Evolutionary conservation across 495 filamentous ascomycete species (phyloP), one percentile per base, ranked within the genome.

Genomic region (Penicillium arizonense): DNA sequence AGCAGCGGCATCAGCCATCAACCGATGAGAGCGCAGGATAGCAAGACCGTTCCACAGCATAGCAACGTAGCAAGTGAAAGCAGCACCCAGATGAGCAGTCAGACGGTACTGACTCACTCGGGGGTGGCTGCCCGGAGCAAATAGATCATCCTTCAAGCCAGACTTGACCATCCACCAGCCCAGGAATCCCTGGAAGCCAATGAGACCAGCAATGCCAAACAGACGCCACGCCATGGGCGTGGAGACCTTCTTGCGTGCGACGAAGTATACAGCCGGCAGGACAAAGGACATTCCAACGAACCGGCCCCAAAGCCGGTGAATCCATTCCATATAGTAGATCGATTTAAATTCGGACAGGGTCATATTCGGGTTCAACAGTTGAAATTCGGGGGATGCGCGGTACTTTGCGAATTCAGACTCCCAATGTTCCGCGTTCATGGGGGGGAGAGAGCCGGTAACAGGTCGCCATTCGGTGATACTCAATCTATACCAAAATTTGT

Each of bases 141-240:
- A 96, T 14, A 97, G 82, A 62, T 97, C 91, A 65, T 98, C 94
- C 58, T 90, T 90, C 50, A 98, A 76, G 2, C 94, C 94, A 1
- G 87, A 92, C 70, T 95, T 96, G 58, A 98, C 94, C 94, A 98
- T 98, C 90, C 93, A 98, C 94, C 94, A 98, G 9, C 94, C 94
- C 40, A 98, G 80, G 58, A 94, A 85, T 8, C 95, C 94, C 70
- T 98, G 94, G 68, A 96, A 94, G 28, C 90, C 95, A 68, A 98
- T 97, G 45, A 97, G 73, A 32, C 79, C 86, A 18, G 87, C 86
- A 52, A 98, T 96, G 1, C 91, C 93, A 14, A 80, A 74, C n/a
- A 98, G 80, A 37, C 83, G 82, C 38, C 68, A 64, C 5, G 91
- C 86, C 85, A 96, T 95, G 33, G 82, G 84, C 34, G 77, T 74